Percentiles rank a stretch among this genome's conserved stretches.
phyloP scores from a whole-genome alignment of 2,329 filamentous ascomycete species.

The Emmonsia crescens region DNA sequence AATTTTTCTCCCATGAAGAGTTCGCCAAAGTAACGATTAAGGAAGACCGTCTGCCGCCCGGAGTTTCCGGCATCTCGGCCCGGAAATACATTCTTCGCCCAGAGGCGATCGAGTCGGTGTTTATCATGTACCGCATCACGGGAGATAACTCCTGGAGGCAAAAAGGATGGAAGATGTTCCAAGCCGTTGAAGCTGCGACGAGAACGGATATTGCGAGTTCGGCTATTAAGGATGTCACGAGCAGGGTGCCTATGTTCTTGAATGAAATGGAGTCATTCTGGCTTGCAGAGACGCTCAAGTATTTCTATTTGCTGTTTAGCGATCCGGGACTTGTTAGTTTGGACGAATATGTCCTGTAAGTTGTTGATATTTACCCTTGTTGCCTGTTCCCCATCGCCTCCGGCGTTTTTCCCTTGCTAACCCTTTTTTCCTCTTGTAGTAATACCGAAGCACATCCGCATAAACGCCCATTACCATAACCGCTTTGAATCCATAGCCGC shows the following conservation, averaged over 20 bases:
- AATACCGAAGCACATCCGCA: constrained; percentile 47
- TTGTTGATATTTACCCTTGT: constrained; percentile 30
- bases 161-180: constrained; percentile 79
- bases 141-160: constrained; percentile 66
- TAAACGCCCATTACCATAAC: constrained; percentile 13
- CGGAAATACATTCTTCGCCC: constrained; percentile 43
- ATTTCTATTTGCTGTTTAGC: constrained; percentile 75
- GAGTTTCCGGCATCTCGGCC: constrained; percentile 29
- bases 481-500: neutral
- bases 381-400: constrained; percentile 43
- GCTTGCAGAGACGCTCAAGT: constrained; percentile 84
- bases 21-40: constrained; percentile 29
- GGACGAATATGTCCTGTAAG: constrained; percentile 54
- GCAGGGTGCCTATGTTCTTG: constrained; percentile 47
- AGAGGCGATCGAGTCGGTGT: constrained; percentile 79
- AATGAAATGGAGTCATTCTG: constrained; percentile 84
- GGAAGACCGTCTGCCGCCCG: constrained; percentile 34
- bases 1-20: constrained; percentile 28
- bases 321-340: constrained; percentile 52
- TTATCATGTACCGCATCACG: constrained; percentile 84
- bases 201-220: constrained; percentile 57
- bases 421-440: constrained; percentile 6
- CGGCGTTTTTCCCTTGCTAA: constrained; percentile 59
- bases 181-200: constrained; percentile 57
- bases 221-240: constrained; percentile 27